These are phyloP conservation scores for Fusarium sacchari DNA, from an alignment of 2,329 filamentous ascomycete genomes.

Conservation along the genomic window DNA sequence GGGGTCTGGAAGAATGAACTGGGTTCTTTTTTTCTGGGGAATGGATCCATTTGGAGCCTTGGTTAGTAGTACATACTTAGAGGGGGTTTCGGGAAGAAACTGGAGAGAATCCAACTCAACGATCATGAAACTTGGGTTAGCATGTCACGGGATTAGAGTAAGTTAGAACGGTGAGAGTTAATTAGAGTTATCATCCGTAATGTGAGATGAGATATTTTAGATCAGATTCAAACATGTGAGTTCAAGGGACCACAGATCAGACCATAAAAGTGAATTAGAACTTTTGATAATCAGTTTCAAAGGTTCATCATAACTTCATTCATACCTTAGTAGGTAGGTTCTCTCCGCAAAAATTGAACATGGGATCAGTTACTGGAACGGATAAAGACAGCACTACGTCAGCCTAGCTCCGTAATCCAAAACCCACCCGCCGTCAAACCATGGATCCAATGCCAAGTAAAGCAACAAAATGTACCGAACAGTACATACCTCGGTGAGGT, in stretches of 20 bases:
- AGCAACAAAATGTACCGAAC: conserved; percentile 18
- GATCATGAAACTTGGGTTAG: background rate
- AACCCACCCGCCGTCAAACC: conserved; percentile 2
- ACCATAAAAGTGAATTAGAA: background rate
- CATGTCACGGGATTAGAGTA: background rate
- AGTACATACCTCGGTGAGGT: conserved; percentile 31
- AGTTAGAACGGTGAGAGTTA: background rate
- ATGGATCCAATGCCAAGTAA: conserved; percentile 28
- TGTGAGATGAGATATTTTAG: conserved; percentile 35
- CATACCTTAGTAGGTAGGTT: too few relatives aligned
- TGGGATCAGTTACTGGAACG: conserved; percentile 23
- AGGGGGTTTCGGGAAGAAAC: conserved; percentile 11
- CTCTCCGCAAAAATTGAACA: background rate
- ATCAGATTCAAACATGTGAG: conserved; percentile 34
- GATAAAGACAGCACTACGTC: conserved; percentile 19
- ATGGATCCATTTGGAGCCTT: conserved; percentile 17
- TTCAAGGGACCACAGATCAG: conserved; percentile 2
- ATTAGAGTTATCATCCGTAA: background rate
- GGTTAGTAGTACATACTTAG: too few relatives aligned
- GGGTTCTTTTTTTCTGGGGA: conserved; percentile 29
- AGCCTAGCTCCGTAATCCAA: conserved; percentile 21
- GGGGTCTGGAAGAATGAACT: conserved; percentile 34
- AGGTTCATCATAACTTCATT: background rate
- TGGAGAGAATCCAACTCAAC: conserved; percentile 11
- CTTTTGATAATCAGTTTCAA: background rate